Conservation (phyloP, 805 yeast genomes). For the Hanseniaspora singularis region DNA sequence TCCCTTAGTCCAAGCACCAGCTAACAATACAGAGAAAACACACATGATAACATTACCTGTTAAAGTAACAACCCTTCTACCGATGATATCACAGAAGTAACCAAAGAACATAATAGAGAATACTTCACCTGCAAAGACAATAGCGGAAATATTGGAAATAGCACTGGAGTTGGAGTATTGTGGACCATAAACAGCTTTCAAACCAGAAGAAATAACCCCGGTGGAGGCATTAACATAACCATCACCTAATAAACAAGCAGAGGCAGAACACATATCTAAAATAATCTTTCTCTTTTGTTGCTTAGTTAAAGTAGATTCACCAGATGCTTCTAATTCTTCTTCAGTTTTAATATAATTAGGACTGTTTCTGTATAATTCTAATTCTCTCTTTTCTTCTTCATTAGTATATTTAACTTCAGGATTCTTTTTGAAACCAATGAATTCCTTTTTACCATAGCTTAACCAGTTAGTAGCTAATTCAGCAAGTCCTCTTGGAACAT, state of each 20-base stretch:
- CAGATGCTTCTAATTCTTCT: constrained; percentile 9
- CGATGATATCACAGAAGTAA: constrained; percentile 61
- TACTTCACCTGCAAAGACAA: constrained; percentile 88
- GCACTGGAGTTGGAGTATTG: constrained; percentile 56
- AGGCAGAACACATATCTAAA: constrained; percentile 13
- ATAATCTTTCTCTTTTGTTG: constrained; percentile 9
- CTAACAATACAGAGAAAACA: constrained; percentile 64
- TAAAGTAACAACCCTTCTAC: constrained; percentile 77
- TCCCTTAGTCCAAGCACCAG: constrained; percentile 80
- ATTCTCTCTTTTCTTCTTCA: constrained; percentile 6
- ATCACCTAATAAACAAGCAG: constrained; percentile 55
- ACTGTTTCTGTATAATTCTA: constrained; percentile 8
- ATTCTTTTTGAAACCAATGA: not conserved
- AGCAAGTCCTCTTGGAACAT: constrained; percentile 35
- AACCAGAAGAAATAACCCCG: constrained; percentile 62
- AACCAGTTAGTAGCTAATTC: constrained; percentile 24
- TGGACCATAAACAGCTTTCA: constrained; percentile 51
- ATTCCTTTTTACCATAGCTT: constrained; percentile 7
- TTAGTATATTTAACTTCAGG: not conserved
- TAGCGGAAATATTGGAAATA: constrained; percentile 66
- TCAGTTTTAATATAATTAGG: constrained; percentile 7
- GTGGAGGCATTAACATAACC: constrained; percentile 85
- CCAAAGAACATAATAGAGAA: constrained; percentile 79
- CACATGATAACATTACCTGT: constrained; percentile 63
- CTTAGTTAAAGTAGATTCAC: not conserved